Evolutionary conservation across 176 grass and related monocot genomes (phyloP).

Genomic region (Zoysia japonica): DNA sequence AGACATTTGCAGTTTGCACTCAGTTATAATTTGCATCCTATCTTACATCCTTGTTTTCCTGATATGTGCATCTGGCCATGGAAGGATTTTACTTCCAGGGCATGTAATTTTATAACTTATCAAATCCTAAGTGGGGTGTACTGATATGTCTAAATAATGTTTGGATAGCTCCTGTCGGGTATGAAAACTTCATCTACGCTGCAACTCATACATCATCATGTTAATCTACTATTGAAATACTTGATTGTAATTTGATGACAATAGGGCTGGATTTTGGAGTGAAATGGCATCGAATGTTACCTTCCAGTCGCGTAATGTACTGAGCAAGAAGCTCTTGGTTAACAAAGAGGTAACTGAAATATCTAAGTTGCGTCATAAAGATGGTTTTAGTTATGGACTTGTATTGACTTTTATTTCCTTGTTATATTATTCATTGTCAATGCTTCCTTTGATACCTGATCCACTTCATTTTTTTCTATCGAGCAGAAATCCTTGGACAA

Average conservation of each 20-base stretch:
- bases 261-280: slow-evolving; percentile 83
- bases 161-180: not conserved
- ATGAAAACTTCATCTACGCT: not conserved
- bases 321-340: slow-evolving; percentile 96
- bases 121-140: not conserved
- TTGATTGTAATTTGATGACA: not conserved
- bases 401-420: not conserved
- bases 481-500: slow-evolving; percentile 58
- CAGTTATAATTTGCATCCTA: not conserved
- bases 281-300: slow-evolving; percentile 89
- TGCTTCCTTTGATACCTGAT: slow-evolving; percentile 17
- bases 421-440: slow-evolving; percentile 1
- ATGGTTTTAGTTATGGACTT: not conserved
- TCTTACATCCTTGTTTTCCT: not conserved
- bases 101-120: not conserved
- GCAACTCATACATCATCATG: not conserved
- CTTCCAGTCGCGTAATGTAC: slow-evolving; percentile 86
- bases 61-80: not conserved
- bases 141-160: not conserved
- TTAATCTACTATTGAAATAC: not conserved
- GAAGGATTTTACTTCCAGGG: not conserved
- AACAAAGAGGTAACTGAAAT: slow-evolving; percentile 74
- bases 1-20: not conserved
- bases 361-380: not conserved
- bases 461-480: not conserved